Percentiles rank a stretch among this genome's conserved stretches.
These are phyloP conservation scores for Aspergillus taichungensis DNA, from an alignment of 495 filamentous ascomycete genomes.

Conservation along the genomic window DNA sequence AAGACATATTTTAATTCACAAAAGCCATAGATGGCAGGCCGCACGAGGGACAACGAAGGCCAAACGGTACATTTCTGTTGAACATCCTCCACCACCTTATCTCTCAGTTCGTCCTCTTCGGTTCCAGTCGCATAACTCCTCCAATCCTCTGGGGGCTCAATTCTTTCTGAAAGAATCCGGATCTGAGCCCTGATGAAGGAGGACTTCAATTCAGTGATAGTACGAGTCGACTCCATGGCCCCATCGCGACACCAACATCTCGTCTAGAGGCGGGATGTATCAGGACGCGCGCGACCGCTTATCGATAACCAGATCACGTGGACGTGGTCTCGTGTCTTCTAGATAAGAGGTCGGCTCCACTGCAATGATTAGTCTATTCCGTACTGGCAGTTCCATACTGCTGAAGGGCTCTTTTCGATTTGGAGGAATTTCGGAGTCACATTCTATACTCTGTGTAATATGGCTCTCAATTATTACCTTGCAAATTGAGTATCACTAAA, in stretches of 20 bases:
- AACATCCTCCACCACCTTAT: slow-evolving; percentile 48
- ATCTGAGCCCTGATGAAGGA: slow-evolving; percentile 55
- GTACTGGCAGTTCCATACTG: too few species aligned
- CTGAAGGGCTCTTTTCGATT: too few species aligned
- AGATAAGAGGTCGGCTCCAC: too few species aligned
- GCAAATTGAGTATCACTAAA: too few species aligned
- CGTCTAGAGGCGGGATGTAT: slow-evolving; percentile 1
- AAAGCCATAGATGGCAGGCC: slow-evolving; percentile 5
- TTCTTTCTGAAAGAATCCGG: slow-evolving; percentile 47
- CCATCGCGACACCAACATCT: slow-evolving; percentile 11
- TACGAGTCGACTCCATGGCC: slow-evolving; percentile 36
- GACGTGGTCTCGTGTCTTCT: background rate
- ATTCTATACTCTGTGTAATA: too few species aligned
- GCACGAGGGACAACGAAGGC: too few species aligned
- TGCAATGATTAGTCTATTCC: too few species aligned
- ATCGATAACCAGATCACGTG: slow-evolving; percentile 19
- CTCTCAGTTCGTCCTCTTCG: slow-evolving; percentile 40
- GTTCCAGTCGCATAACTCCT: slow-evolving; percentile 33
- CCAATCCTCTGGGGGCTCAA: slow-evolving; percentile 52
- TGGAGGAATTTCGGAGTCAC: too few species aligned
- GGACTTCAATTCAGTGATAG: slow-evolving; percentile 55
- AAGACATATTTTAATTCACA: background rate
- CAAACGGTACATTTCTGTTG: slow-evolving; percentile 38
- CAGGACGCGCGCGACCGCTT: slow-evolving; percentile 1
- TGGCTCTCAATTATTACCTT: too few species aligned